Base-by-base conservation (phyloP, 371 early-diverging fungal species). In the Blakeslea trispora region DNA sequence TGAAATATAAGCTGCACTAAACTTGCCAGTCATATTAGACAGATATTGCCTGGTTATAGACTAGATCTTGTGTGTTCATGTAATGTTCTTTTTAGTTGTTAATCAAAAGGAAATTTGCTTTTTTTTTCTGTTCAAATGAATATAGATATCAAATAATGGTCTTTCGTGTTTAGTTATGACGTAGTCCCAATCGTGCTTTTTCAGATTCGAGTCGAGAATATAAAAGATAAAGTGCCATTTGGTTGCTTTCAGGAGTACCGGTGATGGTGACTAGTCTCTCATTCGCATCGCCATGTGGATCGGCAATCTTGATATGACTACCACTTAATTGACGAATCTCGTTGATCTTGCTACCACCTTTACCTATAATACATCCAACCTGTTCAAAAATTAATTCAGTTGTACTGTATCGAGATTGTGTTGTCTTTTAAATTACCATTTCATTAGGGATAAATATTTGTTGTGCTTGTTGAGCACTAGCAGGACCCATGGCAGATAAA, bases 301-400 rank as follows among this genome's bases (percentile, higher is more conserved):
- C 89, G 10, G 83, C 85, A 59, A 90, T 86, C 64, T 86, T 87
- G 72, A 93, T 88, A 59, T 88, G 85, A 50, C 89, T 87, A 21
- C 93, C 91, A 47, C 88, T 86, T 47, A 81, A 57, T 37, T 85
- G 81, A 50, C 93, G 82, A 40, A 94, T 88, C 58, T 91, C 91
- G 62, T 91, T 92, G 65, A 93, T 93, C 69, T 87, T 88, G 32
- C 76, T 77, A n/a, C 94, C 94, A 1, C 87, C 87, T 65, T 91
- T 91, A 61, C 94, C 94, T 71, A 94, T 94, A 47, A 94, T 85
- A 50, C 88, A 85, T 9, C 94, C 93, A 22, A 92, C 78, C 78
- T 77, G 60, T 1, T 40, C 17, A 14, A 1, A 14, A 9, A 14
- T n/a, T n/a, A n/a, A n/a, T n/a, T n/a, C n/a, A n/a, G n/a, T n/a